Percentiles rank a stretch among this genome's conserved stretches.
Evolutionary conservation across 305 asterid genomes (phyloP).

Genomic region (Fraxinus albicans): DNA sequence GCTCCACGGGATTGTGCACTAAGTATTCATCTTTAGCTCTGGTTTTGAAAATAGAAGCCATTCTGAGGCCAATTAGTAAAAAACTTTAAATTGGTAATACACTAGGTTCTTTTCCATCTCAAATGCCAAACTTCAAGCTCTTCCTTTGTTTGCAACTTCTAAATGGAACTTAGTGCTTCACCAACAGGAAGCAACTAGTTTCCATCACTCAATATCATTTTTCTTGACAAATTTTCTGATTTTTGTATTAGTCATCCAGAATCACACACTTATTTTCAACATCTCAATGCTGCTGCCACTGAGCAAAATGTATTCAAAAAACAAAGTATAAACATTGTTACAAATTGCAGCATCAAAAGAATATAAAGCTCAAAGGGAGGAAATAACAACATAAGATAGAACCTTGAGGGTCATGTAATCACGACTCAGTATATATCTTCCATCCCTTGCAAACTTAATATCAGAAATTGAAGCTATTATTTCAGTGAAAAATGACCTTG

Average conservation of each 20-base stretch:
- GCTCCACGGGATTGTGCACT: not conserved
- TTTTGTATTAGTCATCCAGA: not conserved
- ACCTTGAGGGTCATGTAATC: slow-evolving; percentile 99
- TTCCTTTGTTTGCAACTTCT: not conserved
- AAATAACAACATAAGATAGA: slow-evolving; percentile 19
- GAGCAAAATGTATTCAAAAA: slow-evolving; percentile 5
- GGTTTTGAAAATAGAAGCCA: slow-evolving; percentile 6
- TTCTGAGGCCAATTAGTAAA: not conserved
- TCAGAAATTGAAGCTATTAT: slow-evolving; percentile 97
- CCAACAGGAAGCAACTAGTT: slow-evolving; percentile 18
- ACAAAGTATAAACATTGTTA: slow-evolving; percentile 8
- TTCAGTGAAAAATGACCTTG: slow-evolving; percentile 98
- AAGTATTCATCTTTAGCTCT: slow-evolving; percentile 14
- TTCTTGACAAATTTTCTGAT: not conserved
- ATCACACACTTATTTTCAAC: not conserved
- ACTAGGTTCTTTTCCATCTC: slow-evolving; percentile 15
- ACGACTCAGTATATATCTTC: slow-evolving; percentile 93
- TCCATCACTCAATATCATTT: slow-evolving; percentile 9
- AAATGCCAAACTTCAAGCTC: not conserved
- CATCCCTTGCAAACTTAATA: slow-evolving; percentile 91
- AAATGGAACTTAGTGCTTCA: slow-evolving; percentile 6
- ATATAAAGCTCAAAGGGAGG: slow-evolving; percentile 13
- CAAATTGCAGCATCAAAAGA: slow-evolving; percentile 5
- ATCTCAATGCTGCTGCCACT: not conserved
- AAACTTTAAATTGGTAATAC: slow-evolving; percentile 9